Base-by-base conservation (phyloP, 1,284 basidiomycete species). In the Pulchroboletus neoregius region DNA sequence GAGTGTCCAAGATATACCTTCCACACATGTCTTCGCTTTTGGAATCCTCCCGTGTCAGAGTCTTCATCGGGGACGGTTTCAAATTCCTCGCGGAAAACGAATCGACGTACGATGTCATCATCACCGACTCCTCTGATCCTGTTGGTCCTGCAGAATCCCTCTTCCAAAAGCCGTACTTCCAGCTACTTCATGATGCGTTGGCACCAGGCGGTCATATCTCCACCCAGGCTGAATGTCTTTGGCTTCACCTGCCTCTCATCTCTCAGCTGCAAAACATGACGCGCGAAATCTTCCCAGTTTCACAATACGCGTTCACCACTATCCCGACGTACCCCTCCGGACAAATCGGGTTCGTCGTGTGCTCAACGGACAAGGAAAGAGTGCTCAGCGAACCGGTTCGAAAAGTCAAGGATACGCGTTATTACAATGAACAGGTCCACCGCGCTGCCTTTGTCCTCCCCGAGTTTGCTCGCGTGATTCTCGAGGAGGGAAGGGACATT, bases 111-210 rank as follows among this genome's bases (percentile, higher is more conserved):
- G 95, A 99, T 66, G 92, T 91, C 55, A 98, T 99, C 75, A 90
- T 99, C 74, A 99, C 93, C 56, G 95, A 99, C 71, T 98, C 94
- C 31, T 98, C 94, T 20, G 96, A 99, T 71, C 95, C 96, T 39
- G 94, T 97, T 51, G 95, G 96, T 33, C 95, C 95, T 37, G 95
- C 95, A 43, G 87, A 87, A 50, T 83, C 90, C 23, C 86, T 99
- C 56, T 99, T 99, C 80, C 82, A 99, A 73, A 91, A 94, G 68
- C 91, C 94, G 1, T 99, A 97, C 81, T 99, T 98, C 74, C 81
- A 93, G 66, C 84, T 99, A 40, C 81, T 99, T 52, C 82, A 92
- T 65, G 85, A 91, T 57, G 91, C 95, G 0, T 81, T 99, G 56
- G 77, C 86, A 43, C 87, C 88, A 3, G 94, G 92, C 40, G 95